Evolutionary conservation across 805 yeast genomes (phyloP).

Genomic region (Candida maris): DNA sequence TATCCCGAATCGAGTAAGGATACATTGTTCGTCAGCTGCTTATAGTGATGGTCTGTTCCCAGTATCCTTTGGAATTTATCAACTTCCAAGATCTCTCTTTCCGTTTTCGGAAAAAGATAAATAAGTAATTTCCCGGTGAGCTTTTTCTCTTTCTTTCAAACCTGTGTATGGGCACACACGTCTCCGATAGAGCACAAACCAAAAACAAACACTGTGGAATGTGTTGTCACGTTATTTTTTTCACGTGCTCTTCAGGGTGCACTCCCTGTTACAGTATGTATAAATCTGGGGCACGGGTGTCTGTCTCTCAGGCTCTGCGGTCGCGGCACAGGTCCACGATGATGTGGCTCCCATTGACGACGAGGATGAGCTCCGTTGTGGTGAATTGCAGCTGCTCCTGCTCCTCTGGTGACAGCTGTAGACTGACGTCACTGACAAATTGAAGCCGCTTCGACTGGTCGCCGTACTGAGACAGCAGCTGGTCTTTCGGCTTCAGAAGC

Average conservation of each 20-base stretch:
- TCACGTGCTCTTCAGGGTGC: too few relatives aligned
- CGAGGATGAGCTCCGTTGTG: slow-evolving; percentile 12
- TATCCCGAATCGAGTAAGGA: slow-evolving; percentile 1
- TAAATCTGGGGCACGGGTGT: slow-evolving; percentile 2
- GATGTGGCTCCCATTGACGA: slow-evolving; percentile 15
- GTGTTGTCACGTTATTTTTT: too few relatives aligned
- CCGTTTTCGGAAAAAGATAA: slow-evolving; percentile 22
- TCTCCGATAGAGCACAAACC: too few relatives aligned
- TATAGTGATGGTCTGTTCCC: not conserved
- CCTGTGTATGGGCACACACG: too few relatives aligned
- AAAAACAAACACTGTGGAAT: too few relatives aligned
- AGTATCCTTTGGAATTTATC: not conserved
- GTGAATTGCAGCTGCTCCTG: slow-evolving; percentile 12
- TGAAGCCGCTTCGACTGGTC: slow-evolving; percentile 9
- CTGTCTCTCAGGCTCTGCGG: not conserved
- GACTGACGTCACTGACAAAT: slow-evolving; percentile 15
- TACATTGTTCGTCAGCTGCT: not conserved
- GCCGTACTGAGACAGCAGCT: slow-evolving; percentile 19
- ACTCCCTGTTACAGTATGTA: too few relatives aligned
- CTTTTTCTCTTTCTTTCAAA: slow-evolving; percentile 2
- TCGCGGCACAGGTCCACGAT: slow-evolving; percentile 7
- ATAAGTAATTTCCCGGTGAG: slow-evolving; percentile 8
- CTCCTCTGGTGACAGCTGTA: slow-evolving; percentile 8
- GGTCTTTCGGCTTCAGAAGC: slow-evolving; percentile 19
- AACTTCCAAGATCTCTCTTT: slow-evolving; percentile 3